Evolutionary conservation across 2,329 filamentous ascomycete genomes (phyloP), one percentile per base, ranked within the genome.

Genomic region (Epichloe scottii): DNA sequence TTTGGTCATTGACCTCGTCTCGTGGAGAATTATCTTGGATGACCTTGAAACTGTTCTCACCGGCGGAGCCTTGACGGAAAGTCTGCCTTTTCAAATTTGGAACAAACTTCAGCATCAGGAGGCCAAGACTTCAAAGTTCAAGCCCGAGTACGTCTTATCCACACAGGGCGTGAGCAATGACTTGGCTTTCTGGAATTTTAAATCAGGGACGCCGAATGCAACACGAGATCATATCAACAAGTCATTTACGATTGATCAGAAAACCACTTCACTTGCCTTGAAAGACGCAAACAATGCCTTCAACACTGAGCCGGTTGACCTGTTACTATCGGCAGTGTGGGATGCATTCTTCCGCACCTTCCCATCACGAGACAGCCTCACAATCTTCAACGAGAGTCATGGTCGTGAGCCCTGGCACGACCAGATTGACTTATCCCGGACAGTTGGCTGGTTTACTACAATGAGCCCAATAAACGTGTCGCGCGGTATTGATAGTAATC

Each of bases 21-120:
- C 70, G 0, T 75, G 72, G 72, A 61, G 69, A 7, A 62, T 71
- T 3, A 59, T 75, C 2, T 56, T 73, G 0, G 65, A 69, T 37
- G 71, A 75, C 44, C 58, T 75, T 0, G 71, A 74, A 49, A 61
- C 62, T 5, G 53, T 69, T 1, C 56, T 74, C 6, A 58, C 64
- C 7, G 49, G 49, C 6, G 23, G 42, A 33, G 15, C 26, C 17
- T 12, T 43, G 12, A 39, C 38, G 41, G 23, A 49, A 47, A 30
- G 51, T 42, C 33, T 33, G 34, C 17, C 39, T 39, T 34, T 50
- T 43, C 12, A 66, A 38, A 62, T 56, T 23, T 71, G 69, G 68
- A 57, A 55, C 6, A 54, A 60, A 30, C 48, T 69, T 4, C 68
- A 70, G 53, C 55, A 49, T 4, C 60, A 67, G 14, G 64, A 68